Conservation (phyloP, 306 rosid species). For the Lithocarpus polystachyus region DNA sequence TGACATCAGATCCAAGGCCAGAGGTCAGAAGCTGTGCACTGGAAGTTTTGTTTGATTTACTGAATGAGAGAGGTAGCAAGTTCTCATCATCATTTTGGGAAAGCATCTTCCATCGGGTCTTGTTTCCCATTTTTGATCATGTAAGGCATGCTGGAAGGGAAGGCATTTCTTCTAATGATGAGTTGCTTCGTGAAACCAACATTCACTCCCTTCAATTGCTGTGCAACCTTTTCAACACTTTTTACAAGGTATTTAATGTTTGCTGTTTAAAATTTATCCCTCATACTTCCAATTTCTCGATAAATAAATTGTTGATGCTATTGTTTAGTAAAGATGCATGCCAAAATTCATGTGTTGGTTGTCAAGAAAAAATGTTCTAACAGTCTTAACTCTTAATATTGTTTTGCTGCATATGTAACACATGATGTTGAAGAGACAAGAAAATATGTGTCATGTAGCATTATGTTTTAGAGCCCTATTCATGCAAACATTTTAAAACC, state of each 20-base stretch:
- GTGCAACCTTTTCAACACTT: conserved; percentile 97
- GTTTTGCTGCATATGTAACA: not conserved
- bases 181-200: conserved; percentile 90
- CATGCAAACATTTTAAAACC: not conserved
- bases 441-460: not conserved
- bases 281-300: conserved; percentile 8
- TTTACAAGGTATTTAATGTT: conserved; percentile 70
- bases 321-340: not conserved
- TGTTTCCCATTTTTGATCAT: conserved; percentile 98
- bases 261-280: conserved; percentile 3
- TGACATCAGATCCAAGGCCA: conserved; percentile 91
- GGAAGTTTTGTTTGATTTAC: conserved; percentile 96
- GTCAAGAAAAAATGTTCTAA: not conserved
- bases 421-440: not conserved
- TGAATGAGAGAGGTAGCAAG: conserved; percentile 97
- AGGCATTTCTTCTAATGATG: conserved; percentile 69
- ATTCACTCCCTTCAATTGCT: conserved; percentile 96
- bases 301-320: conserved; percentile 2
- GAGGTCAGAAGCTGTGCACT: conserved; percentile 98
- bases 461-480: not conserved
- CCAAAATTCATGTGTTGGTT: not conserved
- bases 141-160: conserved; percentile 96
- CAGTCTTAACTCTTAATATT: not conserved
- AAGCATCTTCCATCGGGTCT: conserved; percentile 92
- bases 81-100: conserved; percentile 94